These are phyloP conservation scores for Puya raimondii DNA, from an alignment of 176 grass and related monocot species.

Conservation along the genomic window DNA sequence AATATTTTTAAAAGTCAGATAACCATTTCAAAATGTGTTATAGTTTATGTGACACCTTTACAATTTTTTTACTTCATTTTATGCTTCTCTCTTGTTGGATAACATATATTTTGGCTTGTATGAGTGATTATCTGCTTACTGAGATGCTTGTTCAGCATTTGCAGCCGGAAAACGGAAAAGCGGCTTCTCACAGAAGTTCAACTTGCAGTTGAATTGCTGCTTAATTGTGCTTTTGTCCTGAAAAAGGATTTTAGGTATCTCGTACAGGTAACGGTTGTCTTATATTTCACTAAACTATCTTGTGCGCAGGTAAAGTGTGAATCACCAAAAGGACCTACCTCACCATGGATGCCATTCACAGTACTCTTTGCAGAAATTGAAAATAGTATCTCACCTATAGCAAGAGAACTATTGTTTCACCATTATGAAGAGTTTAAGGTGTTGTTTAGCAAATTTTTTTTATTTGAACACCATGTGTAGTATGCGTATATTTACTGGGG, in stretches of 20 bases:
- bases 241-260: conserved; percentile 3
- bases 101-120: background rate
- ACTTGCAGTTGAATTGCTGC: conserved; percentile 1
- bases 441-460: conserved; percentile 1
- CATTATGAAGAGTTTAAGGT: conserved; percentile 78
- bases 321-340: conserved; percentile 37
- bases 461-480: background rate
- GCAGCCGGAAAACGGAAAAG: conserved; percentile 3
- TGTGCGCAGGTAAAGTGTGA: conserved; percentile 34
- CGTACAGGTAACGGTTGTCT: conserved; percentile 12
- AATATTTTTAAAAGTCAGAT: too few relatives aligned
- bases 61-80: background rate
- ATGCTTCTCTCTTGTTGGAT: background rate
- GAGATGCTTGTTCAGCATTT: conserved; percentile 3
- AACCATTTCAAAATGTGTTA: too few relatives aligned
- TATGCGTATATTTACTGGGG: conserved; percentile 14
- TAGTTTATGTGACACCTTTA: background rate
- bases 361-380: conserved; percentile 54
- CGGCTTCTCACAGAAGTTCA: conserved; percentile 9
- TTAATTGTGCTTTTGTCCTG: conserved; percentile 7
- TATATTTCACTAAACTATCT: conserved; percentile 17
- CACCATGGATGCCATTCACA: conserved; percentile 66
- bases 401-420: conserved; percentile 57
- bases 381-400: conserved; percentile 37
- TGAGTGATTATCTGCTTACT: conserved; percentile 7